Evolutionary conservation across 495 filamentous ascomycete genomes (phyloP).

Genomic region (Penicillium verhagenii): DNA sequence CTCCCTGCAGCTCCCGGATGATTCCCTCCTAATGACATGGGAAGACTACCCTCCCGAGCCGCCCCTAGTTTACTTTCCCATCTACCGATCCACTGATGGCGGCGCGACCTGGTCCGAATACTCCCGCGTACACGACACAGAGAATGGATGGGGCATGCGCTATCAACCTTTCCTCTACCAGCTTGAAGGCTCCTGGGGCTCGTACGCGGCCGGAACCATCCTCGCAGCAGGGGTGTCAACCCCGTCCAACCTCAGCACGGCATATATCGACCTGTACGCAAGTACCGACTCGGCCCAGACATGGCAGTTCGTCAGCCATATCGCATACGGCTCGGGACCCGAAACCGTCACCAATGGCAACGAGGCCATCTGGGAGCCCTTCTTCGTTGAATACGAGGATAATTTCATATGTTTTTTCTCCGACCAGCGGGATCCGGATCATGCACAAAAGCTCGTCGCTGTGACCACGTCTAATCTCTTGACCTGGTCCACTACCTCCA

Average conservation of each 20-base stretch:
- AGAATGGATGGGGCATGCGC: constrained; percentile 55
- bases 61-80: constrained; percentile 36
- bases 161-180: constrained; percentile 61
- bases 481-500: constrained; percentile 51
- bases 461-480: constrained; percentile 51
- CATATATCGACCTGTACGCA: constrained; percentile 66
- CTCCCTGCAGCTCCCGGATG: constrained; percentile 25
- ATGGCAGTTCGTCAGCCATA: constrained; percentile 58
- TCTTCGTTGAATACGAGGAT: constrained; percentile 29
- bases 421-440: constrained; percentile 58
- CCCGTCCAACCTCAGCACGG: constrained; percentile 58
- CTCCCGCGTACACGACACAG: constrained; percentile 13
- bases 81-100: constrained; percentile 14
- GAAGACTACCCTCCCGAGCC: constrained; percentile 59
- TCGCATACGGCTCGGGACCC: constrained; percentile 55
- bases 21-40: constrained; percentile 50
- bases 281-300: constrained; percentile 51
- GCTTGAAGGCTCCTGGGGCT: constrained; percentile 44
- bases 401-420: constrained; percentile 50
- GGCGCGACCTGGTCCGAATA: constrained; percentile 16
- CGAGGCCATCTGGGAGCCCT: constrained; percentile 64
- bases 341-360: constrained; percentile 55
- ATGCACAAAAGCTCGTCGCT: constrained; percentile 63
- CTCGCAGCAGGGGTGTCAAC: constrained; percentile 19
- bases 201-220: background rate